Evolutionary conservation across 495 filamentous ascomycete species (phyloP), one percentile per base, ranked within the genome.

Genomic region (Lepidopterella palustris): DNA sequence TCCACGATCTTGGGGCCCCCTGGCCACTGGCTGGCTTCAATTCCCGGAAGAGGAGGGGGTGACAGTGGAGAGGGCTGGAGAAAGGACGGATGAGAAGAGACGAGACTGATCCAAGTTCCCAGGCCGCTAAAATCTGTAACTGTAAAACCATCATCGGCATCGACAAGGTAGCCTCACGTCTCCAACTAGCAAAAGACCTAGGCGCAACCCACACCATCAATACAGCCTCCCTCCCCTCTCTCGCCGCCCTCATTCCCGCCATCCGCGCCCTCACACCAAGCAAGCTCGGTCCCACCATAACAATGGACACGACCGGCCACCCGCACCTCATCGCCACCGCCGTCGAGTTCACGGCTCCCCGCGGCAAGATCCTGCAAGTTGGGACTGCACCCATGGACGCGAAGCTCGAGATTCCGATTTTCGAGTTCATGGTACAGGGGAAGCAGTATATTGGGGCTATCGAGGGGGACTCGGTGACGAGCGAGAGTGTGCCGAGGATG

Each of bases 361-460:
- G 53, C 4, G 69, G 69, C 20, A 69, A 64, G 40, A 63, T 63
- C 40, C 45, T 71, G 23, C 68, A 71, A 42, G 61, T 69, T 26
- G 68, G 68, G 2, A 49, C 57, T 6, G 51, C 59, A 15, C 59
- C 64, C 0, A 56, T 65, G n/a, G 64, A 67, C 20, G 66, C 21
- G 55, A 27, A 25, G 47, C 47, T 50, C 6, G 47, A 50, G 5
- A 24, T 50, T 24, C 47, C 47, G 8, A 50, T 50, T 24, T 50
- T 50, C 24, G 48, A 58, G 28, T 52, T 60, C 23, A 27, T 40
- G 29, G 24, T 40, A 20, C 15, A n/a, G 18, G 53, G 31, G n/a
- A 35, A 42, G 35, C 31, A 40, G 24, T 40, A 56, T 27, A 45
- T 27, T 3, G 39, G 29, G 15, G 31, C 31, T 45, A 18, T 40